These are phyloP conservation scores for Penicillium sp. DNA, from an alignment of 2,329 filamentous ascomycete species.

Conservation along the genomic window DNA sequence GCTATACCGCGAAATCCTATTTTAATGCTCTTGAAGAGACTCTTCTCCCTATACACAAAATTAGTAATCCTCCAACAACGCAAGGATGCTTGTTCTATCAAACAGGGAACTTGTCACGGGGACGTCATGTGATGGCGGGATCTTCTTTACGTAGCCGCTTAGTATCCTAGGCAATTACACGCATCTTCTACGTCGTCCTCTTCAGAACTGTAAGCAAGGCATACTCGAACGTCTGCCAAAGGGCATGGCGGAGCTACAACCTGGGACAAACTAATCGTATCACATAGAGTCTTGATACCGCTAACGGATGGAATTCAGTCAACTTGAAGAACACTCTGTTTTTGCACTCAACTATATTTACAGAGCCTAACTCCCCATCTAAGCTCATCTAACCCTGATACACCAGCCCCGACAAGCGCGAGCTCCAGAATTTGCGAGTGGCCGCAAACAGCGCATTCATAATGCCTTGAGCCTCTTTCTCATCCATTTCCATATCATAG, in stretches of 20 bases:
- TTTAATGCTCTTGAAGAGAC: slow-evolving; percentile 1
- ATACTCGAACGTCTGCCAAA: not conserved
- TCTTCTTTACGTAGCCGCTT: too few relatives aligned
- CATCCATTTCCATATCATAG: slow-evolving; percentile 1
- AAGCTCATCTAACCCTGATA: slow-evolving; percentile 2
- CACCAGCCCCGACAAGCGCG: slow-evolving; percentile 1
- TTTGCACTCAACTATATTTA: slow-evolving; percentile 1
- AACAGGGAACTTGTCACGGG: too few relatives aligned
- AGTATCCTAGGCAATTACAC: too few relatives aligned
- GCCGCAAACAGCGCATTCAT: slow-evolving; percentile 3
- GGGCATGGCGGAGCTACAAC: not conserved
- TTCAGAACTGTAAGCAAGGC: too few relatives aligned
- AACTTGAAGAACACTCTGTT: not conserved
- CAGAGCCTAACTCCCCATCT: not conserved
- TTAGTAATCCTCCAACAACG: not conserved
- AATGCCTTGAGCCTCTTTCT: slow-evolving; percentile 5
- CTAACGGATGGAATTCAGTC: not conserved
- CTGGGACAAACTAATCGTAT: not conserved
- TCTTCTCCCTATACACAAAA: not conserved
- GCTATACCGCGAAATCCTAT: slow-evolving; percentile 1
- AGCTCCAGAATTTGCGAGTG: slow-evolving; percentile 6
- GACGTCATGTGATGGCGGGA: too few relatives aligned
- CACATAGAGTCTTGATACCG: not conserved
- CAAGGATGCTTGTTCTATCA: not conserved
- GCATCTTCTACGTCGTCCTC: too few relatives aligned